phyloP scores from a whole-genome alignment of 805 yeast genomes.

The Candida pseudofarinosa region DNA sequence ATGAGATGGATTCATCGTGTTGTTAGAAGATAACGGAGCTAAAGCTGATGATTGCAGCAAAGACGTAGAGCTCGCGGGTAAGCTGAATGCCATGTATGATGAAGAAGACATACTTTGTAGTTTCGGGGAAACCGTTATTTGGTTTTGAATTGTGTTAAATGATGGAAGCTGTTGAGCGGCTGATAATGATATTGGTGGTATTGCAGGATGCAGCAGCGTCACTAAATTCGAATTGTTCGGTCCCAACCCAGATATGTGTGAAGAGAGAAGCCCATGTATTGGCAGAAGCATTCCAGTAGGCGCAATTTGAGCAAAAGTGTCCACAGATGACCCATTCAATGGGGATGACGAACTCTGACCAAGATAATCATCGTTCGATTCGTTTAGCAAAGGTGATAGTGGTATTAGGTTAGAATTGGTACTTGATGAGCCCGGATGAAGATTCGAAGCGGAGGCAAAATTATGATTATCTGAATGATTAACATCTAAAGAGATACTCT shows the following conservation, averaged over 20 bases:
- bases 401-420: conserved; percentile 20
- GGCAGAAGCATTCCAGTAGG: conserved; percentile 6
- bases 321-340: conserved; percentile 4
- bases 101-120: conserved; percentile 6
- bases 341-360: conserved; percentile 1
- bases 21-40: background rate
- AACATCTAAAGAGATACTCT: conserved; percentile 1
- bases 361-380: conserved; percentile 17
- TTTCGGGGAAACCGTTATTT: conserved; percentile 25
- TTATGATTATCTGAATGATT: background rate
- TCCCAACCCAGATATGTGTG: background rate
- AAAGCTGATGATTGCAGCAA: background rate
- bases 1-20: conserved; percentile 26
- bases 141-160: conserved; percentile 32
- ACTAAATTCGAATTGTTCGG: background rate
- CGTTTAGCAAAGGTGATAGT: conserved; percentile 26
- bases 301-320: conserved; percentile 13
- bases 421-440: conserved; percentile 4
- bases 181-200: background rate
- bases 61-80: background rate
- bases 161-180: conserved; percentile 29
- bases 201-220: background rate
- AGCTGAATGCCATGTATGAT: conserved; percentile 5
- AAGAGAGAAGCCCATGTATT: background rate
- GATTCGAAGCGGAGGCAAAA: conserved; percentile 1